Evolutionary conservation across 768 basidiomycete genomes (phyloP).

Genomic region (Leucogyrophana mollusca): DNA sequence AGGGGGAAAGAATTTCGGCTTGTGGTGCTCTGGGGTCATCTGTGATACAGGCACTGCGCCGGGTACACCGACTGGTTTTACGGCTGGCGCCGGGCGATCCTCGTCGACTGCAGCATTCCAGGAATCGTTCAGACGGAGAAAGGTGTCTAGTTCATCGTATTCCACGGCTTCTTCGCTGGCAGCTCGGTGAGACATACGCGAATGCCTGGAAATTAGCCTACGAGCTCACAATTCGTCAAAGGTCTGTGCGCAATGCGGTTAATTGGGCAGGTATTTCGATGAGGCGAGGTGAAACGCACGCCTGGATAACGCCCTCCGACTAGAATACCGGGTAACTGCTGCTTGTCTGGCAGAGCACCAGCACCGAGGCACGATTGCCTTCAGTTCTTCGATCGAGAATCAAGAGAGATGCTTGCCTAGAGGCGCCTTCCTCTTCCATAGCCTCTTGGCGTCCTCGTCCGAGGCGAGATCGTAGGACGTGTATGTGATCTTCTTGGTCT

Average conservation of each 20-base stretch:
- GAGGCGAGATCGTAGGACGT: constrained; percentile 83
- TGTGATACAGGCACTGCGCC: constrained; percentile 73
- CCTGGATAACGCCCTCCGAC: constrained; percentile 77
- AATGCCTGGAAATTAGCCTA: constrained; percentile 1
- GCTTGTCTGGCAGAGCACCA: constrained; percentile 55
- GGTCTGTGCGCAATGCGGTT: constrained; percentile 40
- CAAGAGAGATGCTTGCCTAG: constrained; percentile 37
- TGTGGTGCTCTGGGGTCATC: constrained; percentile 79
- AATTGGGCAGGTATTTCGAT: constrained; percentile 4
- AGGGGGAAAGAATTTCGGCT: constrained; percentile 50
- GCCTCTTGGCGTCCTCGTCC: constrained; percentile 72
- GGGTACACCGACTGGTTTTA: constrained; percentile 74
- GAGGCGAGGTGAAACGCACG: constrained; percentile 42
- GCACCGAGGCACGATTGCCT: constrained; percentile 6
- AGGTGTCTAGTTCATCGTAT: constrained; percentile 65
- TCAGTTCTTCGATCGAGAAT: not conserved
- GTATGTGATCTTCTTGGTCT: constrained; percentile 84
- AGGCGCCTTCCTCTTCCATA: constrained; percentile 84
- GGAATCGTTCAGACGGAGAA: constrained; percentile 70
- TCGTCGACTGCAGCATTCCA: constrained; percentile 63
- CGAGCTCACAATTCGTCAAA: constrained; percentile 70
- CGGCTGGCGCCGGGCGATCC: constrained; percentile 52
- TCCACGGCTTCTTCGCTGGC: constrained; percentile 84
- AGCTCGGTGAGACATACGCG: constrained; percentile 7
- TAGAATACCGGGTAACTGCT: constrained; percentile 81